Percentiles rank a stretch among this genome's conserved stretches.
These are phyloP conservation scores for Chaetomium cochliodes DNA, from an alignment of 495 filamentous ascomycete species.

Conservation along the genomic window DNA sequence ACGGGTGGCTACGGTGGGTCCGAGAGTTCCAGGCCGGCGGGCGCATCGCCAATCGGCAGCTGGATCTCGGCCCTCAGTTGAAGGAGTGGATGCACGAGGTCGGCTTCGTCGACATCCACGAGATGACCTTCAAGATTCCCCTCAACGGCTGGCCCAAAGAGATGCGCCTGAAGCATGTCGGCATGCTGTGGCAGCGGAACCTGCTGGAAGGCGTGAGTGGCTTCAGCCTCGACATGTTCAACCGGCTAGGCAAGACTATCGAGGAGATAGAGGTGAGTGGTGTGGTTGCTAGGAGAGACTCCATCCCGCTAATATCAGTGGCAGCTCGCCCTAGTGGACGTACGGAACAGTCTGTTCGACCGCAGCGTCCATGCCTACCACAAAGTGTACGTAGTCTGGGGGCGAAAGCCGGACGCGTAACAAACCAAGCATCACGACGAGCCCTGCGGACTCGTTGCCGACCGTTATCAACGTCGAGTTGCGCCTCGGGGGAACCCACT, in stretches of 20 bases:
- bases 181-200: constrained; percentile 39
- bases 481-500: too few relatives aligned
- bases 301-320: constrained; percentile 14
- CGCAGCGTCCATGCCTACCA: constrained; percentile 55
- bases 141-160: constrained; percentile 52
- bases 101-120: constrained; percentile 63
- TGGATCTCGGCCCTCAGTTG: constrained; percentile 51
- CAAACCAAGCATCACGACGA: not conserved
- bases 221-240: constrained; percentile 33
- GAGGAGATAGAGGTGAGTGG: constrained; percentile 45
- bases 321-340: constrained; percentile 59
- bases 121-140: constrained; percentile 56
- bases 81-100: constrained; percentile 57
- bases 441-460: not conserved
- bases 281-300: not conserved
- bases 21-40: constrained; percentile 50
- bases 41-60: constrained; percentile 51
- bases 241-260: constrained; percentile 41
- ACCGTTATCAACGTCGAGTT: not conserved
- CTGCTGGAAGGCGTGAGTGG: constrained; percentile 36
- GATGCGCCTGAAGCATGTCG: constrained; percentile 32
- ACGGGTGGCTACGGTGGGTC: constrained; percentile 53
- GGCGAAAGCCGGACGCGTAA: constrained; percentile 49
- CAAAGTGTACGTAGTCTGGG: constrained; percentile 54
- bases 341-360: constrained; percentile 56